Conservation (phyloP, 73 alveolate species). For the Paramecium biaurelia region DNA sequence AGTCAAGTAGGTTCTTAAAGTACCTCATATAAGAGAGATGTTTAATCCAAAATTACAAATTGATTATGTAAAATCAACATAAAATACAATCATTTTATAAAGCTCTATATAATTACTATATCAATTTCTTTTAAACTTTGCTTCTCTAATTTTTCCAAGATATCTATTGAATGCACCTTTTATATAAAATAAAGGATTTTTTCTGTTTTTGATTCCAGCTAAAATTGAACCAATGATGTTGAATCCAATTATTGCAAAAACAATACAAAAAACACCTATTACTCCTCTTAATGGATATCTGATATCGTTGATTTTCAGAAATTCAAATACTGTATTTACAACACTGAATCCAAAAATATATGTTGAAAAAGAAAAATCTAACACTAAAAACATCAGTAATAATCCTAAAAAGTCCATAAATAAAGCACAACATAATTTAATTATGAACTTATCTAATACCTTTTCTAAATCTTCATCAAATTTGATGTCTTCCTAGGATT, state of each 20-base stretch:
- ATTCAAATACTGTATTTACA: not conserved
- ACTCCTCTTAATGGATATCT: not conserved
- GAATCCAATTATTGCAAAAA: not conserved
- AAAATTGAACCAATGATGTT: not conserved
- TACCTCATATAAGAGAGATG: conserved; percentile 27
- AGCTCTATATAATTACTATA: not conserved
- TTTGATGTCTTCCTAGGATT: not conserved
- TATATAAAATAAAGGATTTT: not conserved
- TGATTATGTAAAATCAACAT: not conserved
- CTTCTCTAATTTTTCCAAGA: not conserved
- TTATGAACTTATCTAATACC: not conserved
- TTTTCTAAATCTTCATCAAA: conserved; percentile 32
- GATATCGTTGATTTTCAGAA: not conserved
- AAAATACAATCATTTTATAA: not conserved
- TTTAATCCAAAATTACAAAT: not conserved
- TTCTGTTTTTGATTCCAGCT: not conserved
- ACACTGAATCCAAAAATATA: conserved; percentile 3
- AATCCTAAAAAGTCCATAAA: not conserved
- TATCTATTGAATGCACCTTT: not conserved
- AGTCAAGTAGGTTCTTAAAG: conserved; percentile 32
- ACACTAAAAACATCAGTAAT: not conserved
- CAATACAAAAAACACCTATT: not conserved
- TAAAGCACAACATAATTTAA: not conserved
- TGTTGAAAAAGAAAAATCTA: conserved; percentile 8
- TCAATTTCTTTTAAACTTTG: not conserved